These are phyloP conservation scores for Pouteria glomerata DNA, from an alignment of 148 eudicot genomes.

Conservation along the genomic window DNA sequence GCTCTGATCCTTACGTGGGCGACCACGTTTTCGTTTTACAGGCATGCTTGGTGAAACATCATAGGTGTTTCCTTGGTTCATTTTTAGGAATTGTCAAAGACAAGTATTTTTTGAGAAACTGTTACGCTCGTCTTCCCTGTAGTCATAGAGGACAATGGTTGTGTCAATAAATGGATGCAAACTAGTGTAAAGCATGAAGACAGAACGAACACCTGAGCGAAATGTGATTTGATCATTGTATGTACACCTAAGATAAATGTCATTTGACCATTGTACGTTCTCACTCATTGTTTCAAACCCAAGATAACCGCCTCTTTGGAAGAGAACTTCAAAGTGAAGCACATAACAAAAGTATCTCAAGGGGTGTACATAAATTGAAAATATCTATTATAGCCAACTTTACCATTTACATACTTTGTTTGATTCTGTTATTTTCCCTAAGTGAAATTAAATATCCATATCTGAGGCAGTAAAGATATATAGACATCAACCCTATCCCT, in stretches of 20 bases:
- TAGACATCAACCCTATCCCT: background rate
- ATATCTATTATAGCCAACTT: background rate
- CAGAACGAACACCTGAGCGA: too few species aligned
- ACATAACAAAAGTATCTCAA: background rate
- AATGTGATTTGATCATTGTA: too few species aligned
- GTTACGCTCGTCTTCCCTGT: too few species aligned
- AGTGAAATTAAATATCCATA: background rate
- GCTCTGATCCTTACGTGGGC: slow-evolving; percentile 75
- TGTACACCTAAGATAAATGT: too few species aligned
- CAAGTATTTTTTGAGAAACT: too few species aligned
- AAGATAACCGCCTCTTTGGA: background rate
- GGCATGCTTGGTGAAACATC: slow-evolving; percentile 25
- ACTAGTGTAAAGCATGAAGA: too few species aligned
- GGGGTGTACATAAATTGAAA: background rate
- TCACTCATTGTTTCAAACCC: background rate
- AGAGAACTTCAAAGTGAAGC: background rate
- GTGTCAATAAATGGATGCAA: too few species aligned
- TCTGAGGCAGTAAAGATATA: background rate
- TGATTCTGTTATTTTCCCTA: background rate
- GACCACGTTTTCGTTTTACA: slow-evolving; percentile 77
- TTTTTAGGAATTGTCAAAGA: slow-evolving; percentile 36
- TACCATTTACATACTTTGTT: background rate
- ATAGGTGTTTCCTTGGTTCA: slow-evolving; percentile 36
- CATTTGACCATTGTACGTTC: too few species aligned
- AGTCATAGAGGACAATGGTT: too few species aligned